Evolutionary conservation across 148 eudicot genomes (phyloP), one percentile per base, ranked within the genome.

Genomic region (Hydrangea macrophylla): DNA sequence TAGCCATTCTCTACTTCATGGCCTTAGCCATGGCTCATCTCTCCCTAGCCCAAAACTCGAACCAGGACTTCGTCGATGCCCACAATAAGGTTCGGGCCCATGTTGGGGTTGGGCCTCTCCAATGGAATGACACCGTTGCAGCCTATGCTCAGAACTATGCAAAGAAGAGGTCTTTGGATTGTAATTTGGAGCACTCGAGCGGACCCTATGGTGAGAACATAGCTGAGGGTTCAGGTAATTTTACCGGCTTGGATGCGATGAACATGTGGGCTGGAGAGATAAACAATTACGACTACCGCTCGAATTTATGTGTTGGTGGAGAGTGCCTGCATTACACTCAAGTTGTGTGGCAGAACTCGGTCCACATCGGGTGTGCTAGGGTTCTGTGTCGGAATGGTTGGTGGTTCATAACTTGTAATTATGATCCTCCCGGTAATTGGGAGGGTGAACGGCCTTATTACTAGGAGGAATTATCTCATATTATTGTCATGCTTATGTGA

Each of bases 381-480:
- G 81, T 71, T 62, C 42, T 42, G 35, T 83, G 90, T 55, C 32
- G 24, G 23, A 83, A 83, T 42, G 84, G 81, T 32, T 71, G 79
- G 61, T 66, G 67, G 25, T 83, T 81, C 9, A 61, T 86, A 15
- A 74, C 66, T 27, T 86, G 90, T 40, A 83, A 71, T 61, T 86
- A 86, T 61, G 56, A 79, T 70, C 87, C 87, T 13, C 87, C 82
- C 2, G 90, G 90, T 22, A 86, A 83, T 66, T 70, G 58, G 7
- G 57, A 56, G 12, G 87, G 85, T 8, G 62, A 86, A 45, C 72
- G 64, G 2, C 87, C 87, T 40, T 86, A 78, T 31, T 82, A 56
- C 54, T 8, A 25, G 15, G n/a, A n/a, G n/a, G n/a, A 23, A 61
- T 61, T 11, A 20, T 60, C 39, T 35, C 39, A n/a, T n/a, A n/a